Conservation (phyloP, 257 asterid species). For the Nicotiana obtusifolia region DNA sequence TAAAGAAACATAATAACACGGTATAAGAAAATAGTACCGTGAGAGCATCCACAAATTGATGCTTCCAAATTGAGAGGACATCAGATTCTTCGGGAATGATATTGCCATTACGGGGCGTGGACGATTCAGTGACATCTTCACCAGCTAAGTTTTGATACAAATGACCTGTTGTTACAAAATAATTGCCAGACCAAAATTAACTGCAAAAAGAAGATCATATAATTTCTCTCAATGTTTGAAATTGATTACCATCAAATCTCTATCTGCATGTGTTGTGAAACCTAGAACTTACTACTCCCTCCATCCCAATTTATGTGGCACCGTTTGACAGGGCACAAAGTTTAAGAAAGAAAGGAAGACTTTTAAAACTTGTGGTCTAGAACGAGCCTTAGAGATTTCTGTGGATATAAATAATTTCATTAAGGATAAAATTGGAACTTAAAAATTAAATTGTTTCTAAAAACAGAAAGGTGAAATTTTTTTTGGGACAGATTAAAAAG, state of each 20-base stretch:
- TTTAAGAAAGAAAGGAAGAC: no score
- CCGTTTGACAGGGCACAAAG: no score
- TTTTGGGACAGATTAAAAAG: no score
- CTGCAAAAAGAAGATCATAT: not conserved
- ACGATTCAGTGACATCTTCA: constrained; percentile 33
- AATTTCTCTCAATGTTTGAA: not conserved
- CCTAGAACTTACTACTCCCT: not conserved
- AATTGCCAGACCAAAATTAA: not conserved
- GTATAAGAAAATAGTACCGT: constrained; percentile 34
- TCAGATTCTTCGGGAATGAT: constrained; percentile 24
- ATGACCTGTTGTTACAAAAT: constrained; percentile 26
- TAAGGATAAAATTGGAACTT: no score
- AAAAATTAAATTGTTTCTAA: no score
- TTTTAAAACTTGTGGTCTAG: no score
- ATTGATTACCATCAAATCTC: not conserved
- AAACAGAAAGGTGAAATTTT: no score
- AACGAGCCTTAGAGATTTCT: no score
- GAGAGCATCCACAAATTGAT: constrained; percentile 61
- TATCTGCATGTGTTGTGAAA: not conserved
- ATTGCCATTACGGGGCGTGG: constrained; percentile 28
- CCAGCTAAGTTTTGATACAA: constrained; percentile 34
- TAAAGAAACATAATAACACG: not conserved
- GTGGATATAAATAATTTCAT: no score
- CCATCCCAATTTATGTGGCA: no score
- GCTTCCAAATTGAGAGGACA: constrained; percentile 58